phyloP scores from a whole-genome alignment of 306 rosid species.

The Lagenaria siceraria region DNA sequence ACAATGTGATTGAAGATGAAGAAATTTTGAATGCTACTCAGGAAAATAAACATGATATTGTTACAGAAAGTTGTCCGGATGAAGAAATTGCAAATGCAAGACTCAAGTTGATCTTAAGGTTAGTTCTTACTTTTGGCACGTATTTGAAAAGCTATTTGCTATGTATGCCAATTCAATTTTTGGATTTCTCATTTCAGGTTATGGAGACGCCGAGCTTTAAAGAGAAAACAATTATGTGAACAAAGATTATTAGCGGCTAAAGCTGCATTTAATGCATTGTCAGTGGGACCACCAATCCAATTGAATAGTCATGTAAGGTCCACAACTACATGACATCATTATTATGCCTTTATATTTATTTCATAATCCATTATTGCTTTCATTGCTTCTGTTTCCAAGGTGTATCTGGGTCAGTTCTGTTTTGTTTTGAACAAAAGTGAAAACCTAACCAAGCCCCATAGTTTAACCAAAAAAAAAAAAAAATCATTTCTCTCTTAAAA shows the following conservation, averaged over 20 bases:
- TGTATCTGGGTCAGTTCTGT: background rate
- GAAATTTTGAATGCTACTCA: constrained; percentile 23
- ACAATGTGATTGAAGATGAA: constrained; percentile 21
- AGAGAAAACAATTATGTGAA: constrained; percentile 49
- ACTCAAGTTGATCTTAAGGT: constrained; percentile 80
- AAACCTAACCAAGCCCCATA: background rate
- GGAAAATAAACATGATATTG: constrained; percentile 26
- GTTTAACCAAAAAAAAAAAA: background rate
- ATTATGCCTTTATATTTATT: constrained; percentile 6
- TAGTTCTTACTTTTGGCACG: constrained; percentile 11
- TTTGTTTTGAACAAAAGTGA: background rate
- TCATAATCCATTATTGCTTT: background rate
- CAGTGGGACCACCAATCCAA: constrained; percentile 73
- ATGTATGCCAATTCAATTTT: constrained; percentile 7
- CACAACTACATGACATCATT: constrained; percentile 8
- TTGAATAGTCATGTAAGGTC: constrained; percentile 44
- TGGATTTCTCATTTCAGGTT: constrained; percentile 33
- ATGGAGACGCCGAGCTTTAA: constrained; percentile 70
- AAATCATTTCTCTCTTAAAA: background rate
- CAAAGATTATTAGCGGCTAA: constrained; percentile 60
- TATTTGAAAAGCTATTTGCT: constrained; percentile 1
- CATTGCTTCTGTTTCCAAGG: background rate
- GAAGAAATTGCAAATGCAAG: constrained; percentile 67
- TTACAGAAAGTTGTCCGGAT: constrained; percentile 21
- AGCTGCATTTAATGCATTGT: constrained; percentile 58